Base-by-base conservation (phyloP, 2,329 filamentous ascomycete species). In the Paecilomyces dactylethromorphus region DNA sequence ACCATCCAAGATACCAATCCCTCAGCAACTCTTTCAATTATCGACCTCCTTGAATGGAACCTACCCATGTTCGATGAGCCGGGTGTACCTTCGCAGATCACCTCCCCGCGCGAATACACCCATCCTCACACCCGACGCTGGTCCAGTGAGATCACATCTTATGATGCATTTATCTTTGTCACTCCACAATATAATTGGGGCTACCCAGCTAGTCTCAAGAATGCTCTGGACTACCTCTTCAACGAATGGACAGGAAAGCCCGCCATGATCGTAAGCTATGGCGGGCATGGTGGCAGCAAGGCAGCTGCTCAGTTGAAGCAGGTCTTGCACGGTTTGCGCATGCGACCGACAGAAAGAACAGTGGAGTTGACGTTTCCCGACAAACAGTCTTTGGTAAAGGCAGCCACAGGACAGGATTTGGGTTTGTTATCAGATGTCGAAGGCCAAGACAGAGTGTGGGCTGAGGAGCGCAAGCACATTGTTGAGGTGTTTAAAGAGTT, bases 161-260 rank as follows among this genome's bases (percentile, higher is more conserved):
- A 72, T 59, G 65, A 69, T 12, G 76, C 65, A 0, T 79, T 76
- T 54, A 72, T 79, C 56, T 78, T 80, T 57, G 65, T 78, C 5
- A 71, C 71, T 2, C 75, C 76, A 1, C 75, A 76, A 49, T 87
- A 86, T 66, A 86, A 87, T 72, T 81, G 73, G 67, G 78, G 81
- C 24, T 71, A 84, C 5, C 74, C 84, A 0, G 83, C 79, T 0
- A 77, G 74, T 6, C 70, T 83, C 54, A 87, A 87, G 74, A 87
- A 86, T 65, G 84, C 84, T 5, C 78, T 87, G 58, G 85, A 87
- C 67, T 87, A 84, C 65, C 75, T 87, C 0, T 80, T 77, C 63
- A 72, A 85, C 64, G 84, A 86, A 66, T 86, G 82, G 81, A 77
- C 70, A 24, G 81, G 78, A 8, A 86, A 86, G 68, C 80, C 82